phyloP scores from a whole-genome alignment of 2,329 filamentous ascomycete genomes.

The Apiospora pterosperma region DNA sequence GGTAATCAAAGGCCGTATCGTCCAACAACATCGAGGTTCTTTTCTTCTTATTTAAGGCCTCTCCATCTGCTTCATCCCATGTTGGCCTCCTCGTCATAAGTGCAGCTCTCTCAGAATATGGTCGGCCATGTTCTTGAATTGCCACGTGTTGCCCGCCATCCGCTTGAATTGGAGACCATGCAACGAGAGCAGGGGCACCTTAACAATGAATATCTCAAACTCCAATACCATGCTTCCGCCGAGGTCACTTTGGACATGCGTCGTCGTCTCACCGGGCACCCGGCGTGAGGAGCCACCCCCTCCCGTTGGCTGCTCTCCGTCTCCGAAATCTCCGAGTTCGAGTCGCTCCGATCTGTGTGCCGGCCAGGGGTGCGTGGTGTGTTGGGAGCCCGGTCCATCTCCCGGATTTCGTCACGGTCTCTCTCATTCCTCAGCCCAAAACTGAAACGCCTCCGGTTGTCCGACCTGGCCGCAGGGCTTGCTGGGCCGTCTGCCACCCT shows the following conservation, averaged over 20 bases:
- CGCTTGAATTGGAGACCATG: conserved; percentile 99
- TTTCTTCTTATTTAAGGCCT: too few species aligned
- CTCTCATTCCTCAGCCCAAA: conserved; percentile 69
- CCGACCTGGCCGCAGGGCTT: conserved; percentile 53
- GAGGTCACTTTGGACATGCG: conserved; percentile 85
- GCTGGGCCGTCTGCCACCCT: conserved; percentile 63
- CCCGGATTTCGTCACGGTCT: conserved; percentile 69
- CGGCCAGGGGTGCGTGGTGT: conserved; percentile 44
- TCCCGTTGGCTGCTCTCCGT: conserved; percentile 61
- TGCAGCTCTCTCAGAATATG: conserved; percentile 85
- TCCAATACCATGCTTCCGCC: conserved; percentile 79
- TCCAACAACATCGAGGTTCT: neutral
- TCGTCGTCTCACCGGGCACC: conserved; percentile 82
- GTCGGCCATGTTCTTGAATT: conserved; percentile 98
- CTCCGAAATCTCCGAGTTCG: conserved; percentile 82
- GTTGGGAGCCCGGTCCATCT: conserved; percentile 50
- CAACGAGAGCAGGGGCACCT: conserved; percentile 86
- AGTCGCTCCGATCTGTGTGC: conserved; percentile 75
- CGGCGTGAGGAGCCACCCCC: conserved; percentile 47
- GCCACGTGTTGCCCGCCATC: conserved; percentile 92
- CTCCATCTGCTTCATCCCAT: neutral
- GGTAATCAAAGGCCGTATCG: neutral
- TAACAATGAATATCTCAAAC: conserved; percentile 97
- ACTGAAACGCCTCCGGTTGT: conserved; percentile 76
- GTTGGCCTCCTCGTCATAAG: conserved; percentile 47